phyloP scores from a whole-genome alignment of 345 rosid genomes.

The Odontarrhena argentea region DNA sequence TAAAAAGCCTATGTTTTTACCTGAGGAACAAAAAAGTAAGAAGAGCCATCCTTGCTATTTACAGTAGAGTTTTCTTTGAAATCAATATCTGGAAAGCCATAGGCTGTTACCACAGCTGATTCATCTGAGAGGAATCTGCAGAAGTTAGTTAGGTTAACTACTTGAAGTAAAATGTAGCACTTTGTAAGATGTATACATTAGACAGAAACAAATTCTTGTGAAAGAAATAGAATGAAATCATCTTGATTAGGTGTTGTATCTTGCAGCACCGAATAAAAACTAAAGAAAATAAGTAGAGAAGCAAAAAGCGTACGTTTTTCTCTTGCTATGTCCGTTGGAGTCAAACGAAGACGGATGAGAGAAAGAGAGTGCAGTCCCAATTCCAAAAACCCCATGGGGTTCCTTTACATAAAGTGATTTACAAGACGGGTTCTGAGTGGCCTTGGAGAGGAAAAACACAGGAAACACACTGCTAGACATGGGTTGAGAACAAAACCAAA shows the following conservation, averaged over 20 bases:
- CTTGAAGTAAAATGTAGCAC: constrained; percentile 23
- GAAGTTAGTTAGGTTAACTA: constrained; percentile 43
- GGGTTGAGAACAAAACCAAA: constrained; percentile 81
- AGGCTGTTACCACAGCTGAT: constrained; percentile 55
- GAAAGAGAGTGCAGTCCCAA: constrained; percentile 79
- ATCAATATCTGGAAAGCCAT: constrained; percentile 73
- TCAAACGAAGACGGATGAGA: constrained; percentile 41
- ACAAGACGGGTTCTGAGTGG: constrained; percentile 46
- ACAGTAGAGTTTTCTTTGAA: constrained; percentile 50
- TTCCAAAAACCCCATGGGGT: constrained; percentile 72
- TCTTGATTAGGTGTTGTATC: constrained; percentile 1
- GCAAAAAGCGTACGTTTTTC: constrained; percentile 53
- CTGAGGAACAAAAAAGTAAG: constrained; percentile 82
- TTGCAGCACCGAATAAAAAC: not conserved
- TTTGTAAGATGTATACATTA: constrained; percentile 9
- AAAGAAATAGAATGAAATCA: not conserved
- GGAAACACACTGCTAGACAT: constrained; percentile 61
- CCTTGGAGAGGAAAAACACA: constrained; percentile 77
- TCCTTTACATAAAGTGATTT: constrained; percentile 58
- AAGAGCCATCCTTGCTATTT: constrained; percentile 64
- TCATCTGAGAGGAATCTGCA: constrained; percentile 84
- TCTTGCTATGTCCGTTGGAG: constrained; percentile 35
- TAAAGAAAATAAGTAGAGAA: constrained; percentile 10
- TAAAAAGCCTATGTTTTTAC: too few species aligned
- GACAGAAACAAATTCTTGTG: not conserved